Conservation (phyloP, 2,329 filamentous ascomycete species). For the Pseudocercospora cruenta region DNA sequence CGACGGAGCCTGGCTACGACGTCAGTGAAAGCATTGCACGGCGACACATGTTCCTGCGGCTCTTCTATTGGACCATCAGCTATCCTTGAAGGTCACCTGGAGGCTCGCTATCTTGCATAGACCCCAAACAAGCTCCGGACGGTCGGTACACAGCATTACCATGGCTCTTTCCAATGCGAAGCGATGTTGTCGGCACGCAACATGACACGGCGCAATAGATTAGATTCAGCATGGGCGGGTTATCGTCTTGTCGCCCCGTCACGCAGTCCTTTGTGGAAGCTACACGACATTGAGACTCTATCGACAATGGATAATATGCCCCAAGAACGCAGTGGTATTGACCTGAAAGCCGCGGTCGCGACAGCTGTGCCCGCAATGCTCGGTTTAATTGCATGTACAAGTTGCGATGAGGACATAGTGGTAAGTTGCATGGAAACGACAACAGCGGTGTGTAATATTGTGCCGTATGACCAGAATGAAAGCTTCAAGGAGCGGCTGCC, state of each 20-base stretch:
- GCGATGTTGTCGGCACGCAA: background rate
- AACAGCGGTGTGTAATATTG: constrained; percentile 1
- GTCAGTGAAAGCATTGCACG: background rate
- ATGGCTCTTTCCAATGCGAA: background rate
- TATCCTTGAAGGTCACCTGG: constrained; percentile 3
- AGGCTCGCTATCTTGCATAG: background rate
- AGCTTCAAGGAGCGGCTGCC: background rate
- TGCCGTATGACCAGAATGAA: constrained; percentile 5
- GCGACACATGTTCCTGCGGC: background rate
- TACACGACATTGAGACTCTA: background rate
- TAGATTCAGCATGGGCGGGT: background rate
- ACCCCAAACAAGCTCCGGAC: constrained; percentile 7
- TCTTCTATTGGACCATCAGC: background rate
- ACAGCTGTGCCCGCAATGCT: background rate
- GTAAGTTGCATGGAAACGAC: background rate
- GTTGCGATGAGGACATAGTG: background rate
- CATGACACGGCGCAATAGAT: background rate
- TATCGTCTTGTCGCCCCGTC: background rate
- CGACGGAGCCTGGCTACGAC: background rate
- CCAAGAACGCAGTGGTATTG: background rate
- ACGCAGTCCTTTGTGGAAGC: background rate
- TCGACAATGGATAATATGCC: background rate
- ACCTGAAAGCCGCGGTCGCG: background rate
- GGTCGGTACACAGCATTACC: constrained; percentile 5
- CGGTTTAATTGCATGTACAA: background rate